phyloP scores from a whole-genome alignment of 1,284 basidiomycete genomes.

The Apiotrichum mycotoxinovorans region DNA sequence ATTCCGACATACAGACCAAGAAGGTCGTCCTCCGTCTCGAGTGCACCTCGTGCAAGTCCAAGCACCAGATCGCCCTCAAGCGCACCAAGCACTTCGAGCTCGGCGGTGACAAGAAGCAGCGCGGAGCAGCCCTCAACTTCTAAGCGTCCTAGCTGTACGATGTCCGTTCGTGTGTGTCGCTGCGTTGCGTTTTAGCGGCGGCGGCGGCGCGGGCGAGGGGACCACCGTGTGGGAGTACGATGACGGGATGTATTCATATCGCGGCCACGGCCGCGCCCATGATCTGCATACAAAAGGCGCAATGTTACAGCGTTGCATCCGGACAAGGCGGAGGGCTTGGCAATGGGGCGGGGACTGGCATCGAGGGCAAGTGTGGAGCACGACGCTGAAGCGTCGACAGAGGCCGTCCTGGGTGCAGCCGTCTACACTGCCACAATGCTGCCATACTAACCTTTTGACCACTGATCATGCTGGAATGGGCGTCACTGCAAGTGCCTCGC shows the following conservation, averaged over 20 bases:
- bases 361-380: too few species aligned
- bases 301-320: not conserved
- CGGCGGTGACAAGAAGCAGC: constrained; percentile 99
- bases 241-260: constrained; percentile 20
- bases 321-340: not conserved
- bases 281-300: not conserved
- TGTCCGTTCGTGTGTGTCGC: not conserved
- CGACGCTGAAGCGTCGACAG: too few species aligned
- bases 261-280: constrained; percentile 7
- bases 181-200: not conserved
- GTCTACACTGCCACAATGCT: too few species aligned
- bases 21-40: constrained; percentile 97
- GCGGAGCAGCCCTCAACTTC: constrained; percentile 57
- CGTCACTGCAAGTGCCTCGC: too few species aligned
- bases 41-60: constrained; percentile 98
- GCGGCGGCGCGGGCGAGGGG: not conserved
- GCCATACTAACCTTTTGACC: too few species aligned
- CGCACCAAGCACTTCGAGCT: constrained; percentile 99
- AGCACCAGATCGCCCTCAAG: constrained; percentile 92
- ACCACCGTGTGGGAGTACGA: constrained; percentile 8
- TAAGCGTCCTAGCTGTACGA: constrained; percentile 19
- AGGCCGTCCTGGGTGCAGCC: too few species aligned
- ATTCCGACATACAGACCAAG: constrained; percentile 78
- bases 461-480: too few species aligned
- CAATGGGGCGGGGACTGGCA: not conserved